Conservation (phyloP, 306 rosid genomes). For the Alnus glutinosa region DNA sequence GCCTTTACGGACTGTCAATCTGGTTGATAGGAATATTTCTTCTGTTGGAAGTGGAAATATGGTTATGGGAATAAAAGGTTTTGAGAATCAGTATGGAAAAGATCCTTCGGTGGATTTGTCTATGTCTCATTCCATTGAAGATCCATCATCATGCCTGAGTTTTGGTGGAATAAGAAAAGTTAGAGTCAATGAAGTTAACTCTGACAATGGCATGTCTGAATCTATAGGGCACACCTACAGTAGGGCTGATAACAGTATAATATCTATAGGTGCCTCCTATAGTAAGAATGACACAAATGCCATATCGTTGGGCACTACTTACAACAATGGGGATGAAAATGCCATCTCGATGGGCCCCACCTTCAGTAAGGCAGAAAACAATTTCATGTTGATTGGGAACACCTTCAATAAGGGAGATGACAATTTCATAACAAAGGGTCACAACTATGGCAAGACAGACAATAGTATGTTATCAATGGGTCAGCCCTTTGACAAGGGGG, state of each 20-base stretch:
- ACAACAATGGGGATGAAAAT: constrained; percentile 46
- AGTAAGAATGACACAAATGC: constrained; percentile 49
- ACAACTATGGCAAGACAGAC: constrained; percentile 65
- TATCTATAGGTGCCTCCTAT: constrained; percentile 48
- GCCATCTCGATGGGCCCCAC: constrained; percentile 46
- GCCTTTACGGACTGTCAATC: constrained; percentile 46
- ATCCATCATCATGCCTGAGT: constrained; percentile 64
- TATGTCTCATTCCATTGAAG: constrained; percentile 61
- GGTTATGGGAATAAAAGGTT: constrained; percentile 59
- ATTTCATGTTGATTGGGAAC: constrained; percentile 61
- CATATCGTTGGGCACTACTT: constrained; percentile 59
- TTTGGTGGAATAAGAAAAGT: constrained; percentile 87
- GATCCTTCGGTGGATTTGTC: constrained; percentile 69
- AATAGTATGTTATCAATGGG: constrained; percentile 57
- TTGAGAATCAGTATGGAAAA: constrained; percentile 60
- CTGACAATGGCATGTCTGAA: constrained; percentile 54
- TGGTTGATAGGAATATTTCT: constrained; percentile 64
- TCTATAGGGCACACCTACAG: constrained; percentile 58
- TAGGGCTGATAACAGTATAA: constrained; percentile 48
- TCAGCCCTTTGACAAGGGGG: constrained; percentile 66
- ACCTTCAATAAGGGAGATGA: constrained; percentile 66
- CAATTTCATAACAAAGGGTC: constrained; percentile 66
- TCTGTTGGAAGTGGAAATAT: constrained; percentile 62
- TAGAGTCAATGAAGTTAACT: constrained; percentile 91
- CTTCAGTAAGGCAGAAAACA: constrained; percentile 54